A percentile compares a stretch with the other conserved stretches of the same genome.
These are phyloP conservation scores for Rhodocollybia butyracea DNA, from an alignment of 768 basidiomycete genomes.

Conservation along the genomic window DNA sequence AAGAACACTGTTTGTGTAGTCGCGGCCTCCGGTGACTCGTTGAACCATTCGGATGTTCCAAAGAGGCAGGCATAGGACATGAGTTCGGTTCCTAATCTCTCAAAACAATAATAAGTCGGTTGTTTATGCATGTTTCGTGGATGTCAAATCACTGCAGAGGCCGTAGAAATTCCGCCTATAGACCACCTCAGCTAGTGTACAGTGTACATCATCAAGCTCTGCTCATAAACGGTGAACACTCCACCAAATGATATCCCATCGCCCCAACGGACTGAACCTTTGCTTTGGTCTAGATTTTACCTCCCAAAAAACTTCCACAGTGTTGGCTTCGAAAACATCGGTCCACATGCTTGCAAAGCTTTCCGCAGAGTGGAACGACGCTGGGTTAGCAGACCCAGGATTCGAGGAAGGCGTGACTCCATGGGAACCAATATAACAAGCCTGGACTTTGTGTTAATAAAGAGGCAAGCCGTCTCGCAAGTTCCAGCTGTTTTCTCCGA, in stretches of 20 bases:
- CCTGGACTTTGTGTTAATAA: conserved; percentile 41
- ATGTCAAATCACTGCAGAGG: conserved; percentile 66
- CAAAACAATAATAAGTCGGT: conserved; percentile 5
- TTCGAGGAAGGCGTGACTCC: conserved; percentile 29
- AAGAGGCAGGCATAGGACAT: conserved; percentile 68
- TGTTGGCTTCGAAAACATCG: neutral
- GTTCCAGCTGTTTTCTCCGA: conserved; percentile 32
- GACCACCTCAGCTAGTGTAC: neutral
- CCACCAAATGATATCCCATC: conserved; percentile 7
- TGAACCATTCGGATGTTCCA: conserved; percentile 71
- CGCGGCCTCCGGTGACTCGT: conserved; percentile 37
- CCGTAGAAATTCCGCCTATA: no score
- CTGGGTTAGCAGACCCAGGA: neutral
- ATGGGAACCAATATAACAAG: conserved; percentile 46
- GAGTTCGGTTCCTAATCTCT: conserved; percentile 67
- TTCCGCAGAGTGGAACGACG: conserved; percentile 2
- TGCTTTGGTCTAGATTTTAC: neutral
- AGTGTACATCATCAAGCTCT: no score
- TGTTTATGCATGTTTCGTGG: conserved; percentile 38
- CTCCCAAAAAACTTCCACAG: neutral
- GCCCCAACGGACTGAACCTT: neutral
- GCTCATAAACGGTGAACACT: neutral
- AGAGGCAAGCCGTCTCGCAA: conserved; percentile 38
- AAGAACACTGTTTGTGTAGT: conserved; percentile 58
- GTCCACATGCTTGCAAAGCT: conserved; percentile 4